phyloP scores from a whole-genome alignment of 768 basidiomycete genomes.

The Russula sp. region DNA sequence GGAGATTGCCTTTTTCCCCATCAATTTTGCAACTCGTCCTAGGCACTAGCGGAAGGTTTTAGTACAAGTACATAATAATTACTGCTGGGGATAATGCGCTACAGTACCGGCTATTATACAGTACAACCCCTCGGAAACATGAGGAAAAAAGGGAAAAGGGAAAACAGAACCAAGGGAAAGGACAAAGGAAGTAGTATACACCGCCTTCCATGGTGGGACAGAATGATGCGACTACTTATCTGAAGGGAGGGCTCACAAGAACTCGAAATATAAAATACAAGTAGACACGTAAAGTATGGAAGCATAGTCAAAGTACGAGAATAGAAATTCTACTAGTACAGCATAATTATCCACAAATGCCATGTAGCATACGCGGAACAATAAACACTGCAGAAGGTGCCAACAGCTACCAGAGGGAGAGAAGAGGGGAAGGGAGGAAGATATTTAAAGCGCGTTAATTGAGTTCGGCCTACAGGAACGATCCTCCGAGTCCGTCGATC shows the following conservation, averaged over 20 bases:
- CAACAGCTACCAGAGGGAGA: not conserved
- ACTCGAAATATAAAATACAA: not conserved
- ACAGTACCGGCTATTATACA: not conserved
- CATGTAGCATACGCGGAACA: not conserved
- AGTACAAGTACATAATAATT: slow-evolving; percentile 12
- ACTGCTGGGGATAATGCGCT: slow-evolving; percentile 9
- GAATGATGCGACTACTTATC: not conserved
- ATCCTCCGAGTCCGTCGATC: not conserved
- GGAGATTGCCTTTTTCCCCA: not conserved
- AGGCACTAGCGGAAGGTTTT: not conserved
- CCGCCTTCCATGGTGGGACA: not conserved
- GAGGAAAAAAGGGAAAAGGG: not conserved
- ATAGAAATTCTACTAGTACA: not conserved
- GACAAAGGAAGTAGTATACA: not conserved
- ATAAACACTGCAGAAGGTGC: not conserved
- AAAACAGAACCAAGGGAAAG: not conserved
- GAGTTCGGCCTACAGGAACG: not conserved
- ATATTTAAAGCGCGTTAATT: not conserved
- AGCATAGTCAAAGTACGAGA: not conserved
- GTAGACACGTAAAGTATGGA: slow-evolving; percentile 3
- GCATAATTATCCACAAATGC: not conserved
- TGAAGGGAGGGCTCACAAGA: not conserved
- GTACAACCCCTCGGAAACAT: not conserved
- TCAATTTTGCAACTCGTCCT: not conserved
- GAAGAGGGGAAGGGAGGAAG: too few relatives aligned